Base-by-base conservation (phyloP, 768 basidiomycete species). In the Floccularia luteovirens region DNA sequence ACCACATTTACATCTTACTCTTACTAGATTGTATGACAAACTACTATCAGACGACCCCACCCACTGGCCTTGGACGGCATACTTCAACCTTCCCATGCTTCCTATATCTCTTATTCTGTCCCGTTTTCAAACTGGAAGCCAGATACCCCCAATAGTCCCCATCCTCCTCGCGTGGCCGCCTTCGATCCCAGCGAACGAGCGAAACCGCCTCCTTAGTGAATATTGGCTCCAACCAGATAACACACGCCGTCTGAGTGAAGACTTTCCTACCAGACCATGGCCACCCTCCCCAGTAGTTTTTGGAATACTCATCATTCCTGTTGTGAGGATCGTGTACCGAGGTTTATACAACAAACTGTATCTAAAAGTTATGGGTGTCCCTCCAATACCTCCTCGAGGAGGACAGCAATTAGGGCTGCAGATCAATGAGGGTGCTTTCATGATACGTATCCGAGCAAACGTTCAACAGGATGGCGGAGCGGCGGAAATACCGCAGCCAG, bases 31-130 rank as follows among this genome's bases (percentile, higher is more conserved):
- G 72, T 84, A 72, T 50, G 67, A 77, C 37, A 46, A 75, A 14
- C 64, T 88, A 24, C 57, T 89, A 12, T 77, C 82, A 0, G 72
- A 82, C 44, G 80, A 89, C 51, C 79, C 79, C 1, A 60, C 64
- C 28, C 75, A 79, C 39, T 90, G 87, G 87, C 79, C 82, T 1
- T 79, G 77, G 75, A 74, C 78, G 32, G 81, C 83, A 25, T 85
- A 73, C 60, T 55, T 86, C 53, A 81, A 88, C 54, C 75, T 90
- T 12, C 84, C 83, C 5, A 57, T 82, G 24, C 69, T 90, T 28
- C 84, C 87, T 0, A 54, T 86, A 31, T 68, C 72, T 20, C 77
- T 90, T 45, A 66, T 88, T 50, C 58, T 76, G 22, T 74, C 82
- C 23, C 78, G 82, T 28, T 67, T 78, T 31, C 66, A 69, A 40